These are phyloP conservation scores for Macrophomina pseudophaseolina DNA, from an alignment of 2,329 filamentous ascomycete species.

Conservation along the genomic window DNA sequence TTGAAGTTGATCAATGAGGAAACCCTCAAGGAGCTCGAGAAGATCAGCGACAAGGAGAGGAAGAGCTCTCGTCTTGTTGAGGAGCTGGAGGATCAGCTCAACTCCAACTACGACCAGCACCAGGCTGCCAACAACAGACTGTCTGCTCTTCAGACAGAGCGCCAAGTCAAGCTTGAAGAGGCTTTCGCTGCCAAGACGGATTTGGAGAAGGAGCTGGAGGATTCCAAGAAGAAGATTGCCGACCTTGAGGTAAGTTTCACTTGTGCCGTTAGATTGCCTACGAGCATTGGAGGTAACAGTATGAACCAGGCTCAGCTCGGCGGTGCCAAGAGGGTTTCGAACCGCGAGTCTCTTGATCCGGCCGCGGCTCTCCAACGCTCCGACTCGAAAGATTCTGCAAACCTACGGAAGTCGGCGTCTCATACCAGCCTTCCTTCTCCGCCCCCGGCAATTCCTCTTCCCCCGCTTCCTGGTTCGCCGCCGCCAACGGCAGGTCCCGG, in stretches of 20 bases:
- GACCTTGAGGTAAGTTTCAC: slow-evolving; percentile 71
- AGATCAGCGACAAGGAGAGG: slow-evolving; percentile 71
- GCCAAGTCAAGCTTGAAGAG: slow-evolving; percentile 49
- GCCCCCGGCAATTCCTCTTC: slow-evolving; percentile 93
- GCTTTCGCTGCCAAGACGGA: slow-evolving; percentile 49
- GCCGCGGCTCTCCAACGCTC: slow-evolving; percentile 13
- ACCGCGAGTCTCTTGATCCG: slow-evolving; percentile 52
- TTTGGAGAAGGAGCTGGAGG: slow-evolving; percentile 70
- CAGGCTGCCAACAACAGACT: slow-evolving; percentile 83
- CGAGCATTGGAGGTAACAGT: slow-evolving; percentile 34
- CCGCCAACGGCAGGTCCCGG: slow-evolving; percentile 36
- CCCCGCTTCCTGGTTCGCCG: slow-evolving; percentile 72
- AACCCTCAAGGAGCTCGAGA: slow-evolving; percentile 62
- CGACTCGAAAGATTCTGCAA: slow-evolving; percentile 49
- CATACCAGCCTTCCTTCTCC: slow-evolving; percentile 87
- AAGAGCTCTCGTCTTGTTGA: slow-evolving; percentile 92
- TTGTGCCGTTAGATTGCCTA: slow-evolving; percentile 5
- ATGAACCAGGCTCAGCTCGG: slow-evolving; percentile 63
- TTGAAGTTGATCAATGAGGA: slow-evolving; percentile 58
- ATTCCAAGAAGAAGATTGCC: slow-evolving; percentile 75
- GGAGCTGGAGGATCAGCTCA: slow-evolving; percentile 95
- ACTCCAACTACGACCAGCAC: slow-evolving; percentile 92
- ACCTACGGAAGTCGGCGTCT: slow-evolving; percentile 82
- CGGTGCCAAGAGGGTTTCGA: slow-evolving; percentile 57
- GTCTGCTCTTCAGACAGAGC: slow-evolving; percentile 65